Percentiles rank a stretch among this genome's conserved stretches.
Evolutionary conservation across 129 eudicot genomes (phyloP).

Genomic region (Centrapalus pauciflorus): DNA sequence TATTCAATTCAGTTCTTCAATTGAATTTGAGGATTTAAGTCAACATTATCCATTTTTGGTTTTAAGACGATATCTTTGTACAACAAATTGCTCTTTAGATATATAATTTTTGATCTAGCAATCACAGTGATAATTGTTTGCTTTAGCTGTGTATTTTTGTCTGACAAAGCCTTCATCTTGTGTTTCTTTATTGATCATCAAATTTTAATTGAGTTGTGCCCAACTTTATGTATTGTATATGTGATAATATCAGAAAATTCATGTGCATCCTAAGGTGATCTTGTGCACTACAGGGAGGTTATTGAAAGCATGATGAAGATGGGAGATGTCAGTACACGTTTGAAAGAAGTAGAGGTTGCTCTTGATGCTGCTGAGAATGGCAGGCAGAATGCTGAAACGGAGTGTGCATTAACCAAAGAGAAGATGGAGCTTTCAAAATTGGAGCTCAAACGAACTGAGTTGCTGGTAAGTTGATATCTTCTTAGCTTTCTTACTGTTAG

Average conservation of each 20-base stretch:
- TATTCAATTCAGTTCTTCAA: no score
- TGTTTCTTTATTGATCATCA: not conserved
- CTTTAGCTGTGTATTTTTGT: not conserved
- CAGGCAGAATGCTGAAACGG: constrained; percentile 67
- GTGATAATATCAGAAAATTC: not conserved
- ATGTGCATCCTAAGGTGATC: constrained; percentile 9
- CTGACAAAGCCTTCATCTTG: not conserved
- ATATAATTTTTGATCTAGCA: not conserved
- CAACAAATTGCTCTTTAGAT: not conserved
- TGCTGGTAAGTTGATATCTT: constrained; percentile 45
- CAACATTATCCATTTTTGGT: no score
- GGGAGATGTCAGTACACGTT: constrained; percentile 62
- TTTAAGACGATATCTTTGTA: not conserved
- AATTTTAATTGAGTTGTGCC: not conserved
- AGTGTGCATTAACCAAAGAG: constrained; percentile 61
- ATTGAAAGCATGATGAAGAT: constrained; percentile 70
- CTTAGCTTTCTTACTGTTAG: not conserved
- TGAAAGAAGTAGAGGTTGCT: constrained; percentile 69
- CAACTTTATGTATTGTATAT: not conserved
- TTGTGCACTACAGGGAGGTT: constrained; percentile 58
- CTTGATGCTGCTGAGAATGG: constrained; percentile 62
- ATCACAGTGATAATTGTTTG: not conserved
- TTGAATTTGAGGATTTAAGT: no score
- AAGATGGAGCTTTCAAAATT: constrained; percentile 45
- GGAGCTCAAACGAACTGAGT: constrained; percentile 64